phyloP scores from a whole-genome alignment of 495 filamentous ascomycete genomes.

The Corynascus novoguineensis region DNA sequence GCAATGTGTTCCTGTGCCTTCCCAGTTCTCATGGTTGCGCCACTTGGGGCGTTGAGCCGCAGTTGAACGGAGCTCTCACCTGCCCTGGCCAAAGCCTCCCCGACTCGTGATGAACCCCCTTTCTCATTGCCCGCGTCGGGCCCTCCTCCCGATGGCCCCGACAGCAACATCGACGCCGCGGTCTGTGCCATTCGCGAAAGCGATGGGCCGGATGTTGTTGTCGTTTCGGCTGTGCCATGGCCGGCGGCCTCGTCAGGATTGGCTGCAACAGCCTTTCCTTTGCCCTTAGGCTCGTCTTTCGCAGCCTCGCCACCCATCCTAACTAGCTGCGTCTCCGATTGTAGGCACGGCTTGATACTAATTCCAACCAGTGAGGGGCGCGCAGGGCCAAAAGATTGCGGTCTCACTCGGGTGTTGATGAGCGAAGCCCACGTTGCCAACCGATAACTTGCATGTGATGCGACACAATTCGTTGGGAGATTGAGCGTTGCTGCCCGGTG shows the following conservation, averaged over 20 bases:
- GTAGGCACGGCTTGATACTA: not conserved
- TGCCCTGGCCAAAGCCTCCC: conserved; percentile 10
- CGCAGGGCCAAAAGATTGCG: not conserved
- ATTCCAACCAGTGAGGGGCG: not conserved
- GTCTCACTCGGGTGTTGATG: not conserved
- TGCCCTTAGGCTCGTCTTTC: not conserved
- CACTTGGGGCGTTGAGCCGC: conserved; percentile 55
- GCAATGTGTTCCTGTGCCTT: conserved; percentile 34
- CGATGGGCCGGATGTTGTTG: not conserved
- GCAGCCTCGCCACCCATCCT: conserved; percentile 1
- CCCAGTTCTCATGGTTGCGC: conserved; percentile 17
- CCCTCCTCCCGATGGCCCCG: conserved; percentile 10
- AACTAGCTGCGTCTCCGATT: not conserved
- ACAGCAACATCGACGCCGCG: conserved; percentile 23
- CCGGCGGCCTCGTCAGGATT: conserved; percentile 9
- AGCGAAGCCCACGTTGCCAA: conserved; percentile 15
- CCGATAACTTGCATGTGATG: conserved; percentile 13
- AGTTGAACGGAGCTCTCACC: conserved; percentile 26
- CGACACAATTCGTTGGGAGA: not conserved
- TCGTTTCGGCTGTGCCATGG: not conserved
- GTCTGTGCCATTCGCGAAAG: conserved; percentile 26
- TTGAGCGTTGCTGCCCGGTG: conserved; percentile 1
- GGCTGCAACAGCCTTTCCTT: conserved; percentile 16
- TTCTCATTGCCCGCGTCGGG: conserved; percentile 18
- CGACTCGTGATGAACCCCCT: conserved; percentile 18